Conservation (phyloP, 2,329 filamentous ascomycete genomes). For the Fonsecaea multimorphosa region DNA sequence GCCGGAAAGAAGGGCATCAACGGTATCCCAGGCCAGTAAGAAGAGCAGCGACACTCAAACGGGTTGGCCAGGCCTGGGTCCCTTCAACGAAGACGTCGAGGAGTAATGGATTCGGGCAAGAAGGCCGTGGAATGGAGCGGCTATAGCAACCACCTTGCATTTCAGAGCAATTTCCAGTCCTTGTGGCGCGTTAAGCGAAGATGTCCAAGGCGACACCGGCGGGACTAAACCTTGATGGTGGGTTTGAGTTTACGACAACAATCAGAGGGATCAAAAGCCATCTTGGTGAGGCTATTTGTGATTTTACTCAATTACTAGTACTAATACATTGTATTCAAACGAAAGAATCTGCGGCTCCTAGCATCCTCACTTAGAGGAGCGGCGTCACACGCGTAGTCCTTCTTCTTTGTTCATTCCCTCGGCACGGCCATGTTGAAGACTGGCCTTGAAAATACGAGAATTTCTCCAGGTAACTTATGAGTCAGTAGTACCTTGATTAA, state of each 20-base stretch:
- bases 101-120: background rate
- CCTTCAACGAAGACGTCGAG: constrained; percentile 12
- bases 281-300: constrained; percentile 1
- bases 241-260: background rate
- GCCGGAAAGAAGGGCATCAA: constrained; percentile 21
- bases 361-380: background rate
- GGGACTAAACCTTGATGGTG: background rate
- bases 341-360: background rate
- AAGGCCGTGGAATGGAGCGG: background rate
- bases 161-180: background rate
- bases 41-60: constrained; percentile 29
- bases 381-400: background rate
- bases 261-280: background rate
- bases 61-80: constrained; percentile 33
- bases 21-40: constrained; percentile 30
- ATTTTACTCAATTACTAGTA: background rate
- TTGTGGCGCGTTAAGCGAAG: background rate
- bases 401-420: too few relatives aligned
- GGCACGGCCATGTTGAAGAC: too few relatives aligned
- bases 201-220: background rate
- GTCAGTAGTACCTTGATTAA: too few relatives aligned
- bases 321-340: background rate
- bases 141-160: background rate
- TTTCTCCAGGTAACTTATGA: too few relatives aligned
- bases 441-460: too few relatives aligned